Base-by-base conservation (phyloP, 192 early-diverging fungal genomes). In the Entomortierella parvispora region DNA sequence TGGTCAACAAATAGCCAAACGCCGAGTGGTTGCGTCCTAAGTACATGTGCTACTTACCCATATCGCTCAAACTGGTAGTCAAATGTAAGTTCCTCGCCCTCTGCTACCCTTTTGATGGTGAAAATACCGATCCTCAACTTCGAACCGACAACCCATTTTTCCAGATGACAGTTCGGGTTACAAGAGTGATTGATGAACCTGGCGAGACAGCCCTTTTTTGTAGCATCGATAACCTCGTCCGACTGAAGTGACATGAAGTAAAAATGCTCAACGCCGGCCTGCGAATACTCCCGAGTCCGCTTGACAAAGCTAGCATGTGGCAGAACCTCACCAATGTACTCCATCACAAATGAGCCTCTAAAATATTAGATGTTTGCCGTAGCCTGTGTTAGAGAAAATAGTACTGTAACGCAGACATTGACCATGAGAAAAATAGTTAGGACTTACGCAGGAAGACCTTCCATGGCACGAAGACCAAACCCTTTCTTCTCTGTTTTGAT, bases 121-220 rank as follows among this genome's bases (percentile, higher is more conserved):
- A 99, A 99, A n/a, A 99, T 97, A 47, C 98, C 98, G 70, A 99
- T 95, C 28, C 98, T 88, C 47, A 94, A 85, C 28, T 89, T 90
- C 10, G 89, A 86, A 10, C 91, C 94, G 33, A 99, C 95, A 47
- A 99, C 91, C 98, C 98, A 99, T 72, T 99, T 99, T 62, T 97
- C 94, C 50, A 96, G 81, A 49, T 90, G 93, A 66, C 96, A 95
- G 78, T 99, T 99, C 22, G 98, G 96, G 29, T 88, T 87, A 82
- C 98, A 99, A 61, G 92, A 94, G 80, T 99, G 98, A 82, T 99
- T 99, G 80, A 99, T 96, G 68, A 99, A 99, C 25, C 98, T 89
- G 25, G 96, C 93, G 31, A 96, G 82, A 61, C 95, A 96, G 17
- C 98, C 98, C 58, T 91, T 94, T 58, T 91, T 88, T 6, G 92